These are phyloP conservation scores for Diplosphaera chodatii DNA, from an alignment of 139 green algal genomes.

Conservation along the genomic window DNA sequence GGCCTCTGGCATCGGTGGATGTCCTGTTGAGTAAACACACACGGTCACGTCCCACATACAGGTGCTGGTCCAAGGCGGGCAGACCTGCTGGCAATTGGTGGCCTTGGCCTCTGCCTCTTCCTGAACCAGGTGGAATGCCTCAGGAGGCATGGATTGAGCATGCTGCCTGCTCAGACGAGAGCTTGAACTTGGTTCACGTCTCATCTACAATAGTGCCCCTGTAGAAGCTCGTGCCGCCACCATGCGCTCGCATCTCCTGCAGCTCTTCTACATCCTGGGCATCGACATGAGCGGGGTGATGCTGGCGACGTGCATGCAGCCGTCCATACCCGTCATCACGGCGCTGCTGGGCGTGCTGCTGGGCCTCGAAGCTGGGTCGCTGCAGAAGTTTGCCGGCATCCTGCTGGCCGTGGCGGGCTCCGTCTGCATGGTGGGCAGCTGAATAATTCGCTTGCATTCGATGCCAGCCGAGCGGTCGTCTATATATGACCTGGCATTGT, in stretches of 20 bases:
- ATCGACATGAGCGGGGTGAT: slow-evolving; percentile 61
- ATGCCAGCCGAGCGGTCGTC: too few species aligned
- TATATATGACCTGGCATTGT: too few species aligned
- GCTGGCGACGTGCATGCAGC: slow-evolving; percentile 69
- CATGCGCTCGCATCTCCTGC: too few species aligned
- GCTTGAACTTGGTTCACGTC: too few species aligned
- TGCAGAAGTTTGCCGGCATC: slow-evolving; percentile 60
- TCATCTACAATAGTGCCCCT: too few species aligned
- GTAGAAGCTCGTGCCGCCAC: too few species aligned
- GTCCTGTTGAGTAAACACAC: background rate
- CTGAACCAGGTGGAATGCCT: slow-evolving; percentile 29
- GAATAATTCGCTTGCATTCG: too few species aligned
- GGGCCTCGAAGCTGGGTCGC: slow-evolving; percentile 27
- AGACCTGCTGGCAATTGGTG: slow-evolving; percentile 14
- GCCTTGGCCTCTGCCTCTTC: slow-evolving; percentile 40
- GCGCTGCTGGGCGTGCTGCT: slow-evolving; percentile 44
- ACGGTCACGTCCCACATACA: too few species aligned
- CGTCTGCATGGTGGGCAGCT: slow-evolving; percentile 41
- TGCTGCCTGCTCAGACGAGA: too few species aligned
- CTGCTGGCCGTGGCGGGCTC: slow-evolving; percentile 41
- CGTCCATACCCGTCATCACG: slow-evolving; percentile 61
- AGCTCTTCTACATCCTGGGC: slow-evolving; percentile 65
- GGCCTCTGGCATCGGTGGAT: background rate
- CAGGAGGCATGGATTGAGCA: too few species aligned
- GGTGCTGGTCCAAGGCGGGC: slow-evolving; percentile 11